phyloP scores from a whole-genome alignment of 176 grass and related monocot genomes.

The Eremochloa ophiuroides region DNA sequence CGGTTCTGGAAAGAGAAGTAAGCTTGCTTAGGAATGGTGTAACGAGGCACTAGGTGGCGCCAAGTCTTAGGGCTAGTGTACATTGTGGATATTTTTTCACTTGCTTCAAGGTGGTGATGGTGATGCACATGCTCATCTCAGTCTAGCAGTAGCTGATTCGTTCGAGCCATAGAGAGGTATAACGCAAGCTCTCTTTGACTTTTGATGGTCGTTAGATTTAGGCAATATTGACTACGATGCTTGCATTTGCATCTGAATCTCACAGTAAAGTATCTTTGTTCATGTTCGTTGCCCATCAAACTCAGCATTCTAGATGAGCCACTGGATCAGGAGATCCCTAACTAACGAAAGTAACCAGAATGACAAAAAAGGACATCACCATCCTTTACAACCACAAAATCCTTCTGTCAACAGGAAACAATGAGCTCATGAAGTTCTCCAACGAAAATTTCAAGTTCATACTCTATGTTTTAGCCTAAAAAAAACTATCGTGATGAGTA shows the following conservation, averaged over 20 bases:
- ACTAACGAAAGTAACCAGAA: neutral
- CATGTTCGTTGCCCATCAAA: neutral
- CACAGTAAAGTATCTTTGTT: slow-evolving; percentile 17
- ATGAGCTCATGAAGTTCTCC: neutral
- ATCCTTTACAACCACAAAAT: neutral
- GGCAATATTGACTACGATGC: no score
- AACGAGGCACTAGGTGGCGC: neutral
- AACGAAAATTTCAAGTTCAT: neutral
- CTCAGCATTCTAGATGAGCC: neutral
- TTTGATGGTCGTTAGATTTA: no score
- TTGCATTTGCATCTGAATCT: no score
- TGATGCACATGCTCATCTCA: no score
- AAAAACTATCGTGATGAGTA: no score
- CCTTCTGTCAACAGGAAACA: neutral
- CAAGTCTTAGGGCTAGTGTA: neutral
- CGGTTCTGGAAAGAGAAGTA: slow-evolving; percentile 39
- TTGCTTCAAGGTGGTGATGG: slow-evolving; percentile 17
- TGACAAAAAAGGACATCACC: neutral
- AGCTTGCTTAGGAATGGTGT: slow-evolving; percentile 36
- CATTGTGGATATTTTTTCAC: slow-evolving; percentile 18
- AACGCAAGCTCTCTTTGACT: no score
- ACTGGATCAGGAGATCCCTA: neutral
- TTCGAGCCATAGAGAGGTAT: no score
- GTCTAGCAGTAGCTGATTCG: no score
- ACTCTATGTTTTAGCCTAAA: no score